A percentile compares a stretch with the other conserved stretches of the same genome.
Evolutionary conservation across 2,329 filamentous ascomycete genomes (phyloP).

Genomic region (Leptosphaerulina australis): DNA sequence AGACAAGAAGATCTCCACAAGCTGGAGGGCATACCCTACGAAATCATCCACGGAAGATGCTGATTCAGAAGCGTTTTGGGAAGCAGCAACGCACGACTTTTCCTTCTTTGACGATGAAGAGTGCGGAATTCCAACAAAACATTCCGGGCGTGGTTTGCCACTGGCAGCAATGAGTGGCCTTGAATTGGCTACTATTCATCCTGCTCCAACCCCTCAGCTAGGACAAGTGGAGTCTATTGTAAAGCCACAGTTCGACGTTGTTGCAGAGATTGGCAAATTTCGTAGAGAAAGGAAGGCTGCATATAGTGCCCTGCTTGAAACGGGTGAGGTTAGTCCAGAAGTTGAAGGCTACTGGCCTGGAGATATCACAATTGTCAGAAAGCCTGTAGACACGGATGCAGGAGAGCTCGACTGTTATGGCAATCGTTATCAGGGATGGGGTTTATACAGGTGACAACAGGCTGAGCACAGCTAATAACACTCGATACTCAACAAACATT

Average conservation of each 20-base stretch:
- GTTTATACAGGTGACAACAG: constrained; percentile 55
- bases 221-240: constrained; percentile 5
- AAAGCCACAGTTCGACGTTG: constrained; percentile 53
- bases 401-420: constrained; percentile 58
- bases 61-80: constrained; percentile 66
- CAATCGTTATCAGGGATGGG: constrained; percentile 60
- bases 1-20: constrained; percentile 49
- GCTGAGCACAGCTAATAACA: not conserved
- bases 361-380: constrained; percentile 63
- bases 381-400: constrained; percentile 47
- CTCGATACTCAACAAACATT: not conserved
- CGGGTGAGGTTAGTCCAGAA: constrained; percentile 39
- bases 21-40: constrained; percentile 53
- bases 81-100: constrained; percentile 64
- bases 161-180: constrained; percentile 55
- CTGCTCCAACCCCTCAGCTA: constrained; percentile 17
- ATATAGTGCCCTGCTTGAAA: constrained; percentile 49
- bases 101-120: constrained; percentile 66
- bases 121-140: constrained; percentile 56
- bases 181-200: constrained; percentile 33
- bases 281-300: constrained; percentile 59
- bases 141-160: constrained; percentile 53
- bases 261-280: constrained; percentile 61
- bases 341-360: constrained; percentile 66
- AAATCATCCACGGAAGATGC: constrained; percentile 64